These are phyloP conservation scores for Nephelium lappaceum DNA, from an alignment of 345 rosid genomes.

Conservation along the genomic window DNA sequence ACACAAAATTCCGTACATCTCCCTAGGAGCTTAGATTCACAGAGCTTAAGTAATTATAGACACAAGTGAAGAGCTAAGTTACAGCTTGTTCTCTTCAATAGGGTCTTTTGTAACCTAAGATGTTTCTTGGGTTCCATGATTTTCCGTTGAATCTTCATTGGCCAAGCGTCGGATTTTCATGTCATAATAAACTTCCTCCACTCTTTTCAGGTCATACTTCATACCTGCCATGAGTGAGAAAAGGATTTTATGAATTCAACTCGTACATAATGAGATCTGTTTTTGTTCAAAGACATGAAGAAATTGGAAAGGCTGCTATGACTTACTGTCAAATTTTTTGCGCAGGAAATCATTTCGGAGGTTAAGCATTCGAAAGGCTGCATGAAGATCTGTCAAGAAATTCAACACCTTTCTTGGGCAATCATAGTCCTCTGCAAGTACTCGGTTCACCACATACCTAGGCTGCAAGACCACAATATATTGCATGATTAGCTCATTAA, in stretches of 20 bases:
- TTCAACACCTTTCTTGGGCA: conserved; percentile 87
- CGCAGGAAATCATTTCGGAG: conserved; percentile 96
- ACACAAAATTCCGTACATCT: not conserved
- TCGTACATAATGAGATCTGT: not conserved
- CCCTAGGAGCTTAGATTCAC: not conserved
- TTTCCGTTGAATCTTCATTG: conserved; percentile 39
- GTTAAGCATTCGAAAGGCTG: conserved; percentile 91
- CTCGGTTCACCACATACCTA: conserved; percentile 88
- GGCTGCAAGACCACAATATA: conserved; percentile 51
- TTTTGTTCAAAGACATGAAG: not conserved
- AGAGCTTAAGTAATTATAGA: not conserved
- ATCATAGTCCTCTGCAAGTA: conserved; percentile 87
- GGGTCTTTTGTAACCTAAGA: conserved; percentile 2
- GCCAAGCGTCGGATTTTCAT: conserved; percentile 85
- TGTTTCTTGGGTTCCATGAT: conserved; percentile 32
- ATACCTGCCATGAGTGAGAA: conserved; percentile 49
- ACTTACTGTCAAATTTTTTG: conserved; percentile 88
- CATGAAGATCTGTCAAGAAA: conserved; percentile 86
- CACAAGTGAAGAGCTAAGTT: not conserved
- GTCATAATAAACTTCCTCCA: conserved; percentile 88
- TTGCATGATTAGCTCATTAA: not conserved
- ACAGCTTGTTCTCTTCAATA: not conserved
- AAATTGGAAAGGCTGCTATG: not conserved
- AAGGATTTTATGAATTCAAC: conserved; percentile 7
- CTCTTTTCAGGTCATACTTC: conserved; percentile 83